These are phyloP conservation scores for Candida sanyiensis DNA, from an alignment of 805 yeast species.

Conservation along the genomic window DNA sequence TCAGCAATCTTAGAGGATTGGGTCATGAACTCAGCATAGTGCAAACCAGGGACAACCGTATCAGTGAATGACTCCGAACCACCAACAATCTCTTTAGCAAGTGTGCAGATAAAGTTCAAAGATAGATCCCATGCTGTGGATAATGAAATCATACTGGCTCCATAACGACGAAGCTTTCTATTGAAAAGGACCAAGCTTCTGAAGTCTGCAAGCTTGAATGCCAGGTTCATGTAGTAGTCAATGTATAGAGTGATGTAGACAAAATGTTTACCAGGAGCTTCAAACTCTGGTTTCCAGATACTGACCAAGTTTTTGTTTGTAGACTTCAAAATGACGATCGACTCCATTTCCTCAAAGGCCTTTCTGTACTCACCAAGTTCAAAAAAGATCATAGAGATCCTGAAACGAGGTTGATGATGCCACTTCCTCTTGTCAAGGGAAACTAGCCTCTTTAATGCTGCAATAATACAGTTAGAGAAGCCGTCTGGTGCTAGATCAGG, in stretches of 20 bases:
- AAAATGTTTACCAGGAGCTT: conserved; percentile 91
- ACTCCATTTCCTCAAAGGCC: conserved; percentile 61
- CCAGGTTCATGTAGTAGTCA: conserved; percentile 51
- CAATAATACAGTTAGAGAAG: conserved; percentile 37
- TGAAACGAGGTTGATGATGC: conserved; percentile 82
- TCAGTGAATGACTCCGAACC: conserved; percentile 49
- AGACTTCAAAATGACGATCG: conserved; percentile 59
- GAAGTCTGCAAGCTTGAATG: conserved; percentile 50
- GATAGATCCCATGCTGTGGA: conserved; percentile 61
- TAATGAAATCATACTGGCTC: conserved; percentile 67
- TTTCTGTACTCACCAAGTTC: conserved; percentile 43
- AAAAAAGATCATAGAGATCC: conserved; percentile 57
- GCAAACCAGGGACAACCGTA: conserved; percentile 38
- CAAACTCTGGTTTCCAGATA: conserved; percentile 91
- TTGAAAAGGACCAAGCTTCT: conserved; percentile 53
- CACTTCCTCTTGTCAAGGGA: conserved; percentile 74
- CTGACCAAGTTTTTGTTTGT: conserved; percentile 66
- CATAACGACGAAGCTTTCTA: conserved; percentile 71
- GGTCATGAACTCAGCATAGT: conserved; percentile 38
- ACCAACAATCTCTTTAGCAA: conserved; percentile 40
- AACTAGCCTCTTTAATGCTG: conserved; percentile 42
- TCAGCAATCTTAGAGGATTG: conserved; percentile 31
- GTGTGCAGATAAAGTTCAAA: conserved; percentile 45
- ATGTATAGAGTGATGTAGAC: conserved; percentile 69
- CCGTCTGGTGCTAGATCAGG: conserved; percentile 18